Percentiles rank a stretch among this genome's conserved stretches.
Evolutionary conservation across 2,329 filamentous ascomycete genomes (phyloP).

Genomic region (Ceratocystis smalleyi): DNA sequence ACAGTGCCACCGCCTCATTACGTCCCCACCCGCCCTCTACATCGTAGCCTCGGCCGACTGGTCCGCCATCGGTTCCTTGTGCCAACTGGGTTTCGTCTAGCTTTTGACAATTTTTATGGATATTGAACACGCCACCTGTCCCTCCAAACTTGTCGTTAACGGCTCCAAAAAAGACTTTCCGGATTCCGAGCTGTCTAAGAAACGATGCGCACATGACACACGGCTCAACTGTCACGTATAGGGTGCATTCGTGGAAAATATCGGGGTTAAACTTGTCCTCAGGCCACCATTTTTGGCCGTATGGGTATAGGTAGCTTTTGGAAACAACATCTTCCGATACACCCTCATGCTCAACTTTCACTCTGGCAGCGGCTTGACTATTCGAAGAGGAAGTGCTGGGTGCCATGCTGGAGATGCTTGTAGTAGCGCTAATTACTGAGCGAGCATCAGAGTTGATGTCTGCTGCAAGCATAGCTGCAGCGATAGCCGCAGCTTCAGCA

Average conservation of each 20-base stretch:
- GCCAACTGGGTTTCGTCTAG: constrained; percentile 14
- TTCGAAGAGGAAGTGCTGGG: constrained; percentile 14
- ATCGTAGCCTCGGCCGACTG: constrained; percentile 63
- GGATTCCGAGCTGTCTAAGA: constrained; percentile 72
- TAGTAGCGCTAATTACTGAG: constrained; percentile 10
- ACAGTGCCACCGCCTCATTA: constrained; percentile 81
- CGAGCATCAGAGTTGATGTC: constrained; percentile 11
- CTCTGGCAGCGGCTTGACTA: constrained; percentile 10
- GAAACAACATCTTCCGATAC: constrained; percentile 34
- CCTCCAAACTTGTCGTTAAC: constrained; percentile 95
- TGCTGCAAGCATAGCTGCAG: constrained; percentile 22
- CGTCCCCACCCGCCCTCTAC: constrained; percentile 77
- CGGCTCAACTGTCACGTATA: constrained; percentile 96
- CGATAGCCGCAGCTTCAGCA: constrained; percentile 24
- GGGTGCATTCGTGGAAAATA: constrained; percentile 43
- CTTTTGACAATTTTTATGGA: constrained; percentile 38
- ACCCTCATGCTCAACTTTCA: constrained; percentile 16
- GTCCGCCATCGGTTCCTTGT: constrained; percentile 39
- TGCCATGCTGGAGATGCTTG: constrained; percentile 12
- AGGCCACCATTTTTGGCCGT: constrained; percentile 36
- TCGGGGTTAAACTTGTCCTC: constrained; percentile 14
- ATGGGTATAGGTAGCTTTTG: constrained; percentile 43
- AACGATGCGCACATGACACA: constrained; percentile 98
- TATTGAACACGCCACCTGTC: constrained; percentile 78
- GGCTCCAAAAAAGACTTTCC: constrained; percentile 86